Base-by-base conservation (phyloP, 805 yeast species). In the Candida golubevii region DNA sequence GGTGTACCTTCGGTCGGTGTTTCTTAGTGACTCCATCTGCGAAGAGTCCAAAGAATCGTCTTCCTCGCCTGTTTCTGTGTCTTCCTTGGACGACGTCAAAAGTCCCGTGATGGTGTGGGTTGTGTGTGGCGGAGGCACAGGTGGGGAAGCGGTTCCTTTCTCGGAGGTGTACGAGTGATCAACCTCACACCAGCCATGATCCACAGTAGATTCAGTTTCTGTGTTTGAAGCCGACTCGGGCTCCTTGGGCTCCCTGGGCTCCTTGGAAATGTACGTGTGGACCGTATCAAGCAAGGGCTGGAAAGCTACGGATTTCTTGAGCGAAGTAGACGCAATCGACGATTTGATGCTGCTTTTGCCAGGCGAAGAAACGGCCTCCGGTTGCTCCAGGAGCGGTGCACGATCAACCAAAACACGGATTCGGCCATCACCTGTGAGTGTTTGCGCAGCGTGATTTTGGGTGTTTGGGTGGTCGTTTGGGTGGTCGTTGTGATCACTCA, bases 241-340 rank as follows among this genome's bases (percentile, higher is more conserved):
- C 14, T 44, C 47, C 28, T 33, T 39, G 28, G 41, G n/a, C n/a
- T n/a, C n/a, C n/a, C n/a, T n/a, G n/a, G n/a, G n/a, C 14, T 44
- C 47, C 28, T 33, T 39, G 28, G 41, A 35, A 6, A 39, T 28
- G 39, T 45, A 52, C 2, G 48, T 40, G 30, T 51, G 56, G 32
- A 44, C 37, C 4, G 55, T 49, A 36, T 49, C 51, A 45, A 48
- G 46, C 5, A 44, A 38, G 15, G 44, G 47, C 44, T 36, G 47
- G 46, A 71, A 69, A 1, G 61, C 74, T 10, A 70, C 75, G 32
- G 55, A 59, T 44, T 71, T 71, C 45, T 61, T 66, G n/a, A 72
- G 71, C 10, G 71, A 65, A n/a, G 55, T 49, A 6, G 45, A 43
- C 4, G 55, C 45, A 37, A 56, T 58, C 8, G 46, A 30, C 13